phyloP scores from a whole-genome alignment of 805 yeast species.

The Pichia exigua region DNA sequence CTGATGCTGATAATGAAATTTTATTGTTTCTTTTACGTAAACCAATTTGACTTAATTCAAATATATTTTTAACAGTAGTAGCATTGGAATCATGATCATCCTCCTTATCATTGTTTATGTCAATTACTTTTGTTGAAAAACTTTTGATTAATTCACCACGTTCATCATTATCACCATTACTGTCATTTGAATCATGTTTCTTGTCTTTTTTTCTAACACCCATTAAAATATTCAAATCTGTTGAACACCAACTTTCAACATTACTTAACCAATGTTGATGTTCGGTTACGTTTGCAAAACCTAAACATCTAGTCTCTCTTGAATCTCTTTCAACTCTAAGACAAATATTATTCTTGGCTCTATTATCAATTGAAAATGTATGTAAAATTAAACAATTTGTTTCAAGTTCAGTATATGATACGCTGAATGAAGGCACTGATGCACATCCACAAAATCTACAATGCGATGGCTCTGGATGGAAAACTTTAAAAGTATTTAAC shows the following conservation, averaged over 20 bases:
- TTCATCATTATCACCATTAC: neutral
- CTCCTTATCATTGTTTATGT: neutral
- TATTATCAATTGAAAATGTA: conserved; percentile 62
- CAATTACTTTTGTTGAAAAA: neutral
- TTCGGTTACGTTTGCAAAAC: conserved; percentile 69
- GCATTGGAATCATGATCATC: neutral
- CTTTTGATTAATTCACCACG: neutral
- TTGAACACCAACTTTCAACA: conserved; percentile 73
- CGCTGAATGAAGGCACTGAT: conserved; percentile 62
- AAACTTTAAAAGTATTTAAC: conserved; percentile 52
- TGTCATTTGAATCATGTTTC: conserved; percentile 18
- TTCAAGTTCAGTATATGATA: conserved; percentile 60
- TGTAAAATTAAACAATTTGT: conserved; percentile 57
- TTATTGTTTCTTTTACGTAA: neutral
- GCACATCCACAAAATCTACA: conserved; percentile 90
- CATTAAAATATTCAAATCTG: conserved; percentile 68
- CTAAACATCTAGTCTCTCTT: conserved; percentile 82
- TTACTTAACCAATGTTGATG: conserved; percentile 56
- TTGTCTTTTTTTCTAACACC: conserved; percentile 49
- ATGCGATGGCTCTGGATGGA: conserved; percentile 81
- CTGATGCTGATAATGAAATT: neutral
- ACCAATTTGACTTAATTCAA: neutral
- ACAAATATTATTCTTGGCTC: conserved; percentile 75
- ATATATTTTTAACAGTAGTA: neutral
- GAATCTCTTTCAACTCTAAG: conserved; percentile 89